These are phyloP conservation scores for Calonectria pseudoturangicola DNA, from an alignment of 2,329 filamentous ascomycete species.

Conservation along the genomic window DNA sequence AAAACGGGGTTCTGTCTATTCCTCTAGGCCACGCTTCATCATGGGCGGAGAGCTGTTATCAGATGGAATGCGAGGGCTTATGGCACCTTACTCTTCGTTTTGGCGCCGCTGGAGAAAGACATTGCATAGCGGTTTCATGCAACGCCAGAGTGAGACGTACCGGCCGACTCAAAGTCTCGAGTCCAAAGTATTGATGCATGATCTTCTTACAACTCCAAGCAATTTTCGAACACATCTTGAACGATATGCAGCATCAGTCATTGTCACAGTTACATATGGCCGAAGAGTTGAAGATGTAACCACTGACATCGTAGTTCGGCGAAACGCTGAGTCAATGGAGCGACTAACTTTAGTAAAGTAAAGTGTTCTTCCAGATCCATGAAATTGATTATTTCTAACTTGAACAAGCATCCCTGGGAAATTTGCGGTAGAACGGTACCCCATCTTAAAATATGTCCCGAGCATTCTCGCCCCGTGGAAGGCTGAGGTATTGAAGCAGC, in stretches of 20 bases:
- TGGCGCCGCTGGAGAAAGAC: conserved; percentile 67
- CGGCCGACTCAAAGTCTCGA: conserved; percentile 64
- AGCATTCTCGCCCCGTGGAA: conserved; percentile 64
- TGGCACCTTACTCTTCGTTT: conserved; percentile 64
- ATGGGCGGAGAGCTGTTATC: conserved; percentile 66
- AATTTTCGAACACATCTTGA: conserved; percentile 53
- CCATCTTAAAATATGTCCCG: conserved; percentile 62
- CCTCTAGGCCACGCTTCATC: conserved; percentile 67
- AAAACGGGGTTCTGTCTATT: conserved; percentile 65
- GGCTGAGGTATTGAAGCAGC: conserved; percentile 59
- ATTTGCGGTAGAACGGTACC: conserved; percentile 64
- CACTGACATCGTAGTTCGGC: conserved; percentile 61
- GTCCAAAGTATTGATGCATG: conserved; percentile 62
- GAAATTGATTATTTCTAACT: neutral
- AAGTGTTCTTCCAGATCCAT: conserved; percentile 25
- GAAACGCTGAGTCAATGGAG: conserved; percentile 65
- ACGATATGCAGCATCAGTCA: conserved; percentile 62
- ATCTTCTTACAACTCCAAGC: conserved; percentile 57
- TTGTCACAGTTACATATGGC: conserved; percentile 65
- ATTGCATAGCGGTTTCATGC: conserved; percentile 66
- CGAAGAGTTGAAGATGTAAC: conserved; percentile 54
- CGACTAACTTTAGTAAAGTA: conserved; percentile 66
- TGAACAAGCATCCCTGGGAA: conserved; percentile 50
- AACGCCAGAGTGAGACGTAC: conserved; percentile 64
- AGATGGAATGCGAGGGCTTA: conserved; percentile 63